These are phyloP conservation scores for Nitzschia inconspicua DNA, from an alignment of 108 stramenopile species.

Conservation along the genomic window DNA sequence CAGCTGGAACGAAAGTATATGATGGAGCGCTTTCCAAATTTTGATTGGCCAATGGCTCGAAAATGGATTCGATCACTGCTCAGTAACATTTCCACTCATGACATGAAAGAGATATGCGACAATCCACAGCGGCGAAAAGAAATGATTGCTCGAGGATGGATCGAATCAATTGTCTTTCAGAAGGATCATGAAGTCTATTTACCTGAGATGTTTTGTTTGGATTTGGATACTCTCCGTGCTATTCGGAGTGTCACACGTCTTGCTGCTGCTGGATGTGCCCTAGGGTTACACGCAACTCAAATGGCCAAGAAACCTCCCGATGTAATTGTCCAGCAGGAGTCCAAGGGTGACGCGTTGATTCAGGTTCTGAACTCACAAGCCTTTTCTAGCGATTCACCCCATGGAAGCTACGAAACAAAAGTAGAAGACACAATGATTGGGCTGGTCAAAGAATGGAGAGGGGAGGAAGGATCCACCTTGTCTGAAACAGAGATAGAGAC, in stretches of 20 bases:
- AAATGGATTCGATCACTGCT: slow-evolving; percentile 18
- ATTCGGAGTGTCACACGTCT: slow-evolving; percentile 46
- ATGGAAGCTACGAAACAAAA: slow-evolving; percentile 16
- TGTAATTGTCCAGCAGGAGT: neutral
- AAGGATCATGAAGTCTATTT: slow-evolving; percentile 1
- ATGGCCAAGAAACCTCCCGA: neutral
- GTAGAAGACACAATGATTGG: slow-evolving; percentile 32
- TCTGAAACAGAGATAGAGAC: neutral
- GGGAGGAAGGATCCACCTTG: neutral
- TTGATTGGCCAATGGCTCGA: slow-evolving; percentile 8
- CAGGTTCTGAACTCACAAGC: slow-evolving; percentile 13
- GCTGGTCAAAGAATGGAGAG: slow-evolving; percentile 35
- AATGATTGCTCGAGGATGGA: slow-evolving; percentile 36
- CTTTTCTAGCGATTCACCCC: neutral
- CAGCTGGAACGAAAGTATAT: slow-evolving; percentile 36
- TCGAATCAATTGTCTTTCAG: slow-evolving; percentile 49
- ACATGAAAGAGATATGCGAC: neutral
- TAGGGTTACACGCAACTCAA: slow-evolving; percentile 45
- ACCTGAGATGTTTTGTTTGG: slow-evolving; percentile 56
- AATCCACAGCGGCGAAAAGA: neutral
- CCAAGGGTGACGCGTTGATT: slow-evolving; percentile 2
- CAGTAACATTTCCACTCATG: neutral
- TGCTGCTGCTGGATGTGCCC: slow-evolving; percentile 58
- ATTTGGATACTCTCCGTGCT: slow-evolving; percentile 21
- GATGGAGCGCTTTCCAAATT: slow-evolving; percentile 23